These are phyloP conservation scores for Lojkania enalia DNA, from an alignment of 2,329 filamentous ascomycete genomes.

Conservation along the genomic window DNA sequence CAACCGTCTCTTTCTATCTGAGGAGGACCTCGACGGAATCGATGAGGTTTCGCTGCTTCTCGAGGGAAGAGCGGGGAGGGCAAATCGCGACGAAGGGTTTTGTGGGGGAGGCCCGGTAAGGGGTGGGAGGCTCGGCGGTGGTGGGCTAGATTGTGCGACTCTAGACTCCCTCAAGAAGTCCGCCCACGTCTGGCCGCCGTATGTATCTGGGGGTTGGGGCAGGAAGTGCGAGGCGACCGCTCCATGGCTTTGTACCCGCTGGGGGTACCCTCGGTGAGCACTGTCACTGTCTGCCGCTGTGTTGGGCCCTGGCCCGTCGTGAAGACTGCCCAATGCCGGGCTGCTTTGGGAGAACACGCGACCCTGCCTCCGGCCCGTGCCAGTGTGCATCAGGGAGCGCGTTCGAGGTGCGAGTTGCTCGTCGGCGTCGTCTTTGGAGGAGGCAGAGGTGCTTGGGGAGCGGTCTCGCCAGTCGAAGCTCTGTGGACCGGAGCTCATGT, in stretches of 20 bases:
- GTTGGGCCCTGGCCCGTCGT: conserved; percentile 15
- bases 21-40: conserved; percentile 23
- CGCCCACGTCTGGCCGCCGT: conserved; percentile 40
- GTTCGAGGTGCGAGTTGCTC: not conserved
- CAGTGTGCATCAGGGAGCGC: conserved; percentile 2
- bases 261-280: conserved; percentile 3
- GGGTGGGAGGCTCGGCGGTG: conserved; percentile 12
- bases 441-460: not conserved
- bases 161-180: conserved; percentile 37
- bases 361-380: conserved; percentile 9
- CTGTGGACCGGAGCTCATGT: conserved; percentile 23
- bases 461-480: not conserved
- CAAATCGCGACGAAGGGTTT: conserved; percentile 17
- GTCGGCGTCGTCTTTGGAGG: not conserved
- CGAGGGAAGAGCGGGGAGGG: conserved; percentile 24
- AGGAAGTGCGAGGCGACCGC: conserved; percentile 34
- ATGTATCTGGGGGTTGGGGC: conserved; percentile 21
- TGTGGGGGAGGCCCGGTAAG: conserved; percentile 3
- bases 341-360: conserved; percentile 19
- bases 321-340: conserved; percentile 19
- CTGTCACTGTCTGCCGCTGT: conserved; percentile 5
- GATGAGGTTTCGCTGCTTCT: conserved; percentile 24
- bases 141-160: conserved; percentile 4
- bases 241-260: conserved; percentile 21
- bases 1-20: conserved; percentile 42